phyloP scores from a whole-genome alignment of 2,329 filamentous ascomycete species.

The Botrytis pseudocinerea region DNA sequence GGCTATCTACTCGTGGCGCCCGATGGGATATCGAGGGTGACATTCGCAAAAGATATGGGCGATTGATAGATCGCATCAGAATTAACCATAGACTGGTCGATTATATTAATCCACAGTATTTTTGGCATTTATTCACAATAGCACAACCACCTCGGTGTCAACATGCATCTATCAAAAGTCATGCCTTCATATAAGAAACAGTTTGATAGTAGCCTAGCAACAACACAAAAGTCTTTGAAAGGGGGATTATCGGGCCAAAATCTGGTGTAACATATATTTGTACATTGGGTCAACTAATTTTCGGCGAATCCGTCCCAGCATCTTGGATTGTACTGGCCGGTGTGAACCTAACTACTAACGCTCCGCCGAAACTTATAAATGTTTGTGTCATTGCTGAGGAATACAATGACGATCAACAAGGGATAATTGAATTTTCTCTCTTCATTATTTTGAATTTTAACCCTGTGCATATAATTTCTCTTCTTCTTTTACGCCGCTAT shows the following conservation, averaged over 20 bases:
- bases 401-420: neutral
- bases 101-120: neutral
- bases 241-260: neutral
- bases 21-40: neutral
- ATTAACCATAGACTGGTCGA: too few relatives aligned
- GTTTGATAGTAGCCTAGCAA: neutral
- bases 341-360: neutral
- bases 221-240: neutral
- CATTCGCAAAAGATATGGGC: accelerated
- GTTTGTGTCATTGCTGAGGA: neutral
- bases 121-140: neutral
- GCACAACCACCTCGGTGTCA: neutral
- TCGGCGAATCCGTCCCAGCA: neutral
- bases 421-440: neutral
- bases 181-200: neutral
- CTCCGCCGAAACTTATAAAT: neutral
- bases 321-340: neutral
- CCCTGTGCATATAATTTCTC: neutral
- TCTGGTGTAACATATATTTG: neutral
- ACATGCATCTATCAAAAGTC: neutral
- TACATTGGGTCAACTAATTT: neutral
- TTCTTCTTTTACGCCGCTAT: neutral
- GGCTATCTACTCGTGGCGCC: neutral
- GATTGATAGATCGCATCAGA: neutral
- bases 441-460: neutral